Evolutionary conservation across 345 rosid genomes (phyloP), one percentile per base, ranked within the genome.

Genomic region (Melaleuca alternifolia): DNA sequence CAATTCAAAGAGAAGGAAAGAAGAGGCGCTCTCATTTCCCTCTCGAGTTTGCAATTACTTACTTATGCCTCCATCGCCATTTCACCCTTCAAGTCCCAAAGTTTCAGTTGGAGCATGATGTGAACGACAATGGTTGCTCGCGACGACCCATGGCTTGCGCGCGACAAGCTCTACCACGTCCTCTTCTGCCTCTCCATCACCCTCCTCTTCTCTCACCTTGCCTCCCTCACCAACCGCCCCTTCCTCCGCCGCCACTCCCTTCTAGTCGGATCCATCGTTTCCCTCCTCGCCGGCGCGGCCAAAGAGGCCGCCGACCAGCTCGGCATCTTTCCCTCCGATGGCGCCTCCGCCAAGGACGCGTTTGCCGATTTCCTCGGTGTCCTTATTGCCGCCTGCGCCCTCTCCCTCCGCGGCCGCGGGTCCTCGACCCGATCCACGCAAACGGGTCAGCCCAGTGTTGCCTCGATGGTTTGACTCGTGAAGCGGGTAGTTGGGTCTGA

Each of bases 271-370:
- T 95, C 98, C 83, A 87, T 91, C 11, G 88, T 93, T 87, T 96
- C 99, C 65, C 96, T 96, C 87, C 75, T 91, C 76, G 95, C 96
- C 85, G 99, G 99, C 62, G 98, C 97, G 21, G 95, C 96, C 89
- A 97, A 97, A 91, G 98, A 97, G 91, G 94, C 92, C 16, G 98
- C 95, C n/a, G 97, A 97, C 86, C 97, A 97, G 10, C 79, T 97
- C 76, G 96, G 97, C 3, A 0, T 93, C 85, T 94, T 97, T 91
- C 97, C 94, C 20, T 97, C 99, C 16, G 92, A 98, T 21, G 98
- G 97, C 6, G 98, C 98, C 41, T 97, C 99, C 11, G 62, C 92
- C 46, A 94, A 91, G 90, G 99, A 97, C 87, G 98, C 94, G 61
- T 91, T 93, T 50, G 97, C 98, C 0, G 99, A 97, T 90, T 62